Evolutionary conservation across 225 moss, liverwort and hornwort genomes (phyloP), one percentile per base, ranked within the genome.

Genomic region (Pseudoscleropodium purum): DNA sequence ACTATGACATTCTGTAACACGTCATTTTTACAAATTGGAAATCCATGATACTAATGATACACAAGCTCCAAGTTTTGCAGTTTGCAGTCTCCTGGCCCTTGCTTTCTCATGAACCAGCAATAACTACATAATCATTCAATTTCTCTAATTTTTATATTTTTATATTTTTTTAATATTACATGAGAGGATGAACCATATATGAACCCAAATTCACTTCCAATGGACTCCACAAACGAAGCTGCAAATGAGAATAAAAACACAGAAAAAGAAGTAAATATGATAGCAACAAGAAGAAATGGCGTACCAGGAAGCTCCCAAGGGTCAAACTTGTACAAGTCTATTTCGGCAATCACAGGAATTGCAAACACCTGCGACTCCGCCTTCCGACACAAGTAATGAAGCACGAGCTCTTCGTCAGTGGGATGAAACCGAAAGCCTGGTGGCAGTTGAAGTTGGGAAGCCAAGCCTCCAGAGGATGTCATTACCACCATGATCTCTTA

Each of bases 251-350:
- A 29, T 15, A 51, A 33, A 36, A 52, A 29, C 43, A 29, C 73
- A 39, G 11, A 30, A 23, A 23, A 39, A 37, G 34, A 29, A 19
- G 5, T 77, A 39, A 25, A 6, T 31, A 10, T 10, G 9, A 29
- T 23, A 77, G 24, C 18, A n/a, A 29, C 6, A 5, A 20, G 57
- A 75, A 10, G 27, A 15, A 43, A 18, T 17, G 47, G 75, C 75
- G 47, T 95, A 99, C 97, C 99, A 64, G 99, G 99, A 62, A 99
- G 94, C 78, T 99, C 96, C 99, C 99, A 99, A 8, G 99, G 99
- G 94, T 99, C 96, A 52, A 96, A 96, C 87, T 99, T 99, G 96
- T 99, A 99, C 52, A 99, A 91, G 85, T 99, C 97, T 41, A 99
- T 94, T 73, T 99, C 99, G 67, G 99, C 97, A 59, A 99, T 99